Conservation (phyloP, 1,284 basidiomycete species). For the Austroboletus rostrupii region DNA sequence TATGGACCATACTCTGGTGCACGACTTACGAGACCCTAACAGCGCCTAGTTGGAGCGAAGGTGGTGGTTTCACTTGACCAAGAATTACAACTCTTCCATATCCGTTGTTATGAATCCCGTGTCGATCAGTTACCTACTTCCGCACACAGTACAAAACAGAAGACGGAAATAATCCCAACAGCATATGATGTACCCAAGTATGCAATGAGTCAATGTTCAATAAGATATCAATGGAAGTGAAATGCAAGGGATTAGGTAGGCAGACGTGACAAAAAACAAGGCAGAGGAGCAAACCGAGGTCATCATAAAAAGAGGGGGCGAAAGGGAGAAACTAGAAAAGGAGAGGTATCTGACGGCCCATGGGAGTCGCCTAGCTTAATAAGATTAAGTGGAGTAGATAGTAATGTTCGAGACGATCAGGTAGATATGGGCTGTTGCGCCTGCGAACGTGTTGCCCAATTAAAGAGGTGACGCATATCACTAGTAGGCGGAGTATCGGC, state of each 20-base stretch:
- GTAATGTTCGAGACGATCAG: slow-evolving; percentile 22
- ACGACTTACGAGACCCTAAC: no score
- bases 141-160: slow-evolving; percentile 22
- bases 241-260: slow-evolving; percentile 26
- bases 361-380: slow-evolving; percentile 19
- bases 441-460: slow-evolving; percentile 64
- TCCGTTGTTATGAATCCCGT: background rate
- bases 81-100: no score
- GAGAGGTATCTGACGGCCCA: slow-evolving; percentile 24
- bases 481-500: slow-evolving; percentile 63
- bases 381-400: slow-evolving; percentile 11
- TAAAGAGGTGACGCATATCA: slow-evolving; percentile 72
- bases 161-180: slow-evolving; percentile 25
- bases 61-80: no score
- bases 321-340: slow-evolving; percentile 13
- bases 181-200: slow-evolving; percentile 30
- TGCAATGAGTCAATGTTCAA: slow-evolving; percentile 27
- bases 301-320: slow-evolving; percentile 25
- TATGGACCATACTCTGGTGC: slow-evolving; percentile 16
- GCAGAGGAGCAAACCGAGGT: slow-evolving; percentile 19
- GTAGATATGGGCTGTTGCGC: slow-evolving; percentile 33
- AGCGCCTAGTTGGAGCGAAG: no score
- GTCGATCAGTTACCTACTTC: slow-evolving; percentile 20
- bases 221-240: slow-evolving; percentile 24
- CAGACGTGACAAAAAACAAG: slow-evolving; percentile 14